Evolutionary conservation across 2,329 filamentous ascomycete species (phyloP), one percentile per base, ranked within the genome.

Genomic region (Exserohilum rostratum): DNA sequence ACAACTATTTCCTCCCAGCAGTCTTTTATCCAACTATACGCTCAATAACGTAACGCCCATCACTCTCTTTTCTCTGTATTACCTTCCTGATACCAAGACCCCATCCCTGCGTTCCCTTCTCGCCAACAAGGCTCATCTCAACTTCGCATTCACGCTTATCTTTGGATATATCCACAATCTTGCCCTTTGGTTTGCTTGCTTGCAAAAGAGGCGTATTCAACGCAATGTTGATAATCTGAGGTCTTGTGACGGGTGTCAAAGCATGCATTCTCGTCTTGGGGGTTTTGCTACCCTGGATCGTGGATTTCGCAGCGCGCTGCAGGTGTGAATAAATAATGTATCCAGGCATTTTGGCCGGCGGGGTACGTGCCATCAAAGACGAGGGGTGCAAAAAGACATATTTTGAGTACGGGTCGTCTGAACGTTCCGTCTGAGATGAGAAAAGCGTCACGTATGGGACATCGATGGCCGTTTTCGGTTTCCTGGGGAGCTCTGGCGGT

Each of bases 121-220:
- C 90, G 0, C 90, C 87, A 46, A 87, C 79, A 61, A 98, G 72
- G 62, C 87, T 89, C 43, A 93, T 88, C 61, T 93, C 85, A 2
- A 96, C 90, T 85, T 90, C 96, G 65, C 90, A 92, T 75, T 95
- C 89, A 44, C 93, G 83, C 58, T 78, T 77, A 64, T 80, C 81
- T 44, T 76, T 72, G 0, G 78, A 69, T 61, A 83, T 78, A 12
- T 77, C 77, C 34, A 77, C 78, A 57, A 90, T 84, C 79, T 95
- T 93, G 65, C 95, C 95, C 70, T 97, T 87, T 1, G 95, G 93
- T 79, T 98, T 98, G 3, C 91, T 90, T 63, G 93, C 92, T 33
- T 85, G 85, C 18, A 98, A 75, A 49, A 99, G 78, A 44, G 92
- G 90, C 11, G 95, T 98, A 0, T 90, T 90, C 71, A 91, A 89